These are phyloP conservation scores for Pleoardoris graminearum DNA, from an alignment of 2,329 filamentous ascomycete species.

Conservation along the genomic window DNA sequence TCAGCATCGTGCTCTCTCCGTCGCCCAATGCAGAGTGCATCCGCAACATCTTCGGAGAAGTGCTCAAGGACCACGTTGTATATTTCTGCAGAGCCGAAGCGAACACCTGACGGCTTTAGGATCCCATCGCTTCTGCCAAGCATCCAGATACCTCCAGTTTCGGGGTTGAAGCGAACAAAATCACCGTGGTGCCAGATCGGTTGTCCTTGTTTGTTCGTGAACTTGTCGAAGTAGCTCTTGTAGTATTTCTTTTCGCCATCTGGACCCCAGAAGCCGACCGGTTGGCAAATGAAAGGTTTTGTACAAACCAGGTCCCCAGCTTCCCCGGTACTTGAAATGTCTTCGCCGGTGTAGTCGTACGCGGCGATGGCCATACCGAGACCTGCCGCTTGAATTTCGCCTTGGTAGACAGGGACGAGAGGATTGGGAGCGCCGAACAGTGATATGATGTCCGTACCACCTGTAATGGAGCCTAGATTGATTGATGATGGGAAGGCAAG, in stretches of 20 bases:
- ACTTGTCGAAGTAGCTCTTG: slow-evolving; percentile 85
- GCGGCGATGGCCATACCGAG: slow-evolving; percentile 57
- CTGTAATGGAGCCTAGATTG: slow-evolving; percentile 90
- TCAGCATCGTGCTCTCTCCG: slow-evolving; percentile 72
- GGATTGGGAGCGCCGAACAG: slow-evolving; percentile 84
- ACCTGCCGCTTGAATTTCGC: slow-evolving; percentile 55
- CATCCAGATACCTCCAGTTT: slow-evolving; percentile 82
- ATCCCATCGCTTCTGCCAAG: slow-evolving; percentile 90
- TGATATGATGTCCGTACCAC: slow-evolving; percentile 95
- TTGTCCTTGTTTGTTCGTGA: slow-evolving; percentile 53
- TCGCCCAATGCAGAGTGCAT: slow-evolving; percentile 85
- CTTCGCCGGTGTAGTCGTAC: slow-evolving; percentile 58
- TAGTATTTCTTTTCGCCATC: slow-evolving; percentile 76
- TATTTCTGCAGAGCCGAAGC: slow-evolving; percentile 93
- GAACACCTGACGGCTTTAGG: slow-evolving; percentile 85
- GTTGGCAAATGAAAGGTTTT: slow-evolving; percentile 85
- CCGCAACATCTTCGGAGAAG: slow-evolving; percentile 76
- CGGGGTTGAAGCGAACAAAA: slow-evolving; percentile 73
- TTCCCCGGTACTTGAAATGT: slow-evolving; percentile 64
- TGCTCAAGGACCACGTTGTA: slow-evolving; percentile 90
- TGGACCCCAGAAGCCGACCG: slow-evolving; percentile 82
- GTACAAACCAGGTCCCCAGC: slow-evolving; percentile 88
- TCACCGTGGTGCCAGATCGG: slow-evolving; percentile 91
- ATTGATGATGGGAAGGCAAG: slow-evolving; percentile 75
- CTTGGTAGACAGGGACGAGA: slow-evolving; percentile 53